Percentiles rank a stretch among this genome's conserved stretches.
phyloP scores from a whole-genome alignment of 1,139 yeast species.

The Spathaspora jeffriesii region DNA sequence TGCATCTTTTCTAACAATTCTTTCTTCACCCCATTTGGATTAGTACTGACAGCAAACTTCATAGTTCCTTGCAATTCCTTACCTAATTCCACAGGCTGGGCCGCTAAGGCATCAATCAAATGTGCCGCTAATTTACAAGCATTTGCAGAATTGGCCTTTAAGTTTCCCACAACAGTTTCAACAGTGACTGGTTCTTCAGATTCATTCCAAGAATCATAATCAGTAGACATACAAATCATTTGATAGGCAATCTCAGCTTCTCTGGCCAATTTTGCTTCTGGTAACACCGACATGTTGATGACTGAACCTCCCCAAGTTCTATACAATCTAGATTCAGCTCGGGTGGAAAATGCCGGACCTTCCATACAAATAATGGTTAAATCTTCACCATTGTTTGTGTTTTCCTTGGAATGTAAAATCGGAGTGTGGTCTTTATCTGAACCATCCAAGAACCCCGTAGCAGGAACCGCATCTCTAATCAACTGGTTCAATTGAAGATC shows the following conservation, averaged over 20 bases:
- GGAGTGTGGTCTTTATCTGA: constrained; percentile 40
- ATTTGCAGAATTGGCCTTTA: constrained; percentile 83
- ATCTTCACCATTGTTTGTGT: constrained; percentile 59
- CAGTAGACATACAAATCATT: constrained; percentile 99
- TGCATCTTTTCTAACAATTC: constrained; percentile 79
- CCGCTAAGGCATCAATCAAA: constrained; percentile 66
- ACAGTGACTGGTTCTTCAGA: constrained; percentile 96
- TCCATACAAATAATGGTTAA: constrained; percentile 94
- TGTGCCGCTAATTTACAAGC: constrained; percentile 78
- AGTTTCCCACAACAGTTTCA: constrained; percentile 90
- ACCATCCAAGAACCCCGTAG: constrained; percentile 54
- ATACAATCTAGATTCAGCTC: constrained; percentile 94
- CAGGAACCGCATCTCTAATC: constrained; percentile 57
- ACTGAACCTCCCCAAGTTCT: constrained; percentile 92
- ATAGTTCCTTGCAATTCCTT: constrained; percentile 72
- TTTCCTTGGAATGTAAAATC: constrained; percentile 55
- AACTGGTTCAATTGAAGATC: constrained; percentile 70
- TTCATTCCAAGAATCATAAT: constrained; percentile 98
- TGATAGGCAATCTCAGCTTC: constrained; percentile 97
- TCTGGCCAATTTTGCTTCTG: constrained; percentile 94
- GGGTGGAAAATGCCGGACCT: constrained; percentile 96
- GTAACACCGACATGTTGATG: constrained; percentile 94
- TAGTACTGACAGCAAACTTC: constrained; percentile 81
- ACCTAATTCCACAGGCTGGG: constrained; percentile 58
- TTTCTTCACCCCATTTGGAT: constrained; percentile 71